phyloP scores from a whole-genome alignment of 768 basidiomycete genomes.

The Boletus rex-veris region DNA sequence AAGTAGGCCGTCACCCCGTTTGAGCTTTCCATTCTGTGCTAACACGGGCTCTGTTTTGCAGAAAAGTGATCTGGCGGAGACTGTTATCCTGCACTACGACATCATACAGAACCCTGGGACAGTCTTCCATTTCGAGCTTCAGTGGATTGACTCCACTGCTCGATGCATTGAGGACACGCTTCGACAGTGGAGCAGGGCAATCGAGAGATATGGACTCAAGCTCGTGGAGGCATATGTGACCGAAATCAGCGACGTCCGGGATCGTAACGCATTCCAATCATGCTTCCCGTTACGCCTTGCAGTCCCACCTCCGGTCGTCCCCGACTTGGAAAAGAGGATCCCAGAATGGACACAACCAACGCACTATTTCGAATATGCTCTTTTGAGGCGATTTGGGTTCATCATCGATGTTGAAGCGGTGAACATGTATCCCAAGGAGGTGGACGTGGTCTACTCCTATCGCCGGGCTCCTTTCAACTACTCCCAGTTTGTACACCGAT shows the following conservation, averaged over 20 bases:
- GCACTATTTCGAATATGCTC: conserved; percentile 78
- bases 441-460: conserved; percentile 89
- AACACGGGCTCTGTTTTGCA: conserved; percentile 29
- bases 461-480: conserved; percentile 72
- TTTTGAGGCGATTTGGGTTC: conserved; percentile 76
- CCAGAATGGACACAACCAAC: conserved; percentile 62
- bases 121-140: conserved; percentile 94
- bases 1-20: conserved; percentile 42
- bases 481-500: conserved; percentile 90
- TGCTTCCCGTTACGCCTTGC: conserved; percentile 82
- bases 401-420: conserved; percentile 81
- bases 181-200: conserved; percentile 73
- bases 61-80: conserved; percentile 86
- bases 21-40: conserved; percentile 1
- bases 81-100: conserved; percentile 87
- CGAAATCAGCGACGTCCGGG: conserved; percentile 83
- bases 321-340: conserved; percentile 63
- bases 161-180: conserved; percentile 87
- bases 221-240: conserved; percentile 93
- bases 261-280: conserved; percentile 87
- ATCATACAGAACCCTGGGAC: conserved; percentile 93
- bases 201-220: conserved; percentile 86
- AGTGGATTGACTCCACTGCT: conserved; percentile 95
- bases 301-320: conserved; percentile 66
- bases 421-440: conserved; percentile 69